phyloP scores from a whole-genome alignment of 345 rosid species.

The Eucalyptus marginata region DNA sequence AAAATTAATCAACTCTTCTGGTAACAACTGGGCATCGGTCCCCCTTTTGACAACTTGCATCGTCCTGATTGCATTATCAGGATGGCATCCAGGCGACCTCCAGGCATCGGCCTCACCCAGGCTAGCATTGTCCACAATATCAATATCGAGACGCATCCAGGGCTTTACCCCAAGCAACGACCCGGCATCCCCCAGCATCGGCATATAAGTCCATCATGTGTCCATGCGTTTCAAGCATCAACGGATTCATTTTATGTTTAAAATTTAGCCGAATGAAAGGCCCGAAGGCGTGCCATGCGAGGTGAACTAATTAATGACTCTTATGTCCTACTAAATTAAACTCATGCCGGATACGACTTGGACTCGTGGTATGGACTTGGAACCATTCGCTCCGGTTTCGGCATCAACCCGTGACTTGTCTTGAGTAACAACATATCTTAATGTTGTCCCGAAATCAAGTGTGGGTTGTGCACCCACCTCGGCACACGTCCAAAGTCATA shows the following conservation, averaged over 20 bases:
- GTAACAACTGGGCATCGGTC: rapidly evolving
- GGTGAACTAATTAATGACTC: too few relatives aligned
- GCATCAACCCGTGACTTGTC: rapidly evolving
- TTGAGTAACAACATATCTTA: too few relatives aligned
- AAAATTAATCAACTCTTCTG: rapidly evolving
- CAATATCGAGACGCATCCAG: rapidly evolving
- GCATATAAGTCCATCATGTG: too few relatives aligned
- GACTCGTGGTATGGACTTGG: too few relatives aligned
- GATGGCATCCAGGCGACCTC: rapidly evolving
- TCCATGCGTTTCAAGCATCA: too few relatives aligned
- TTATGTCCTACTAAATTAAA: too few relatives aligned
- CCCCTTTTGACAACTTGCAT: rapidly evolving
- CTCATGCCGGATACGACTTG: rapidly evolving
- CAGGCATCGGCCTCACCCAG: rapidly evolving
- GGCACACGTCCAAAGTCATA: rapidly evolving
- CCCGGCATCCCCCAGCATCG: rapidly evolving
- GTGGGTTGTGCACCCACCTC: rapidly evolving
- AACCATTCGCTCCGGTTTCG: rapidly evolving
- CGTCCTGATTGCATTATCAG: rapidly evolving
- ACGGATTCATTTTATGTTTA: rapidly evolving
- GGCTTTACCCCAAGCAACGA: rapidly evolving
- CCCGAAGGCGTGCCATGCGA: too few relatives aligned
- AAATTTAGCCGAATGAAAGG: too few relatives aligned
- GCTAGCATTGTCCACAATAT: rapidly evolving
- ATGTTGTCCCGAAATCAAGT: too few relatives aligned